phyloP scores from a whole-genome alignment of 179 eudicot genomes.

The Gypsophila paniculata region DNA sequence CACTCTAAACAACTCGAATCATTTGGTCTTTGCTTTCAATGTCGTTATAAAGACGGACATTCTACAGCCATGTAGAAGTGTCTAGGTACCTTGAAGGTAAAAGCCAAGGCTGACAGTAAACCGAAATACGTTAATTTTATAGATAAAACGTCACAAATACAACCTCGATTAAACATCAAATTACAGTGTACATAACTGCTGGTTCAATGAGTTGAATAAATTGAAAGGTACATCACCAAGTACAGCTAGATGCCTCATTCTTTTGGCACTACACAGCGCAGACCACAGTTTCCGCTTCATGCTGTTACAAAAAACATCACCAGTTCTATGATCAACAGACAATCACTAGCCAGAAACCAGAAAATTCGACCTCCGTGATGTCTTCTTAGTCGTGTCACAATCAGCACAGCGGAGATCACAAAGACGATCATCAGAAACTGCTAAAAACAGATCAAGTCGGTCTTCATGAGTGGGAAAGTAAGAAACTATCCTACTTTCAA shows the following conservation, averaged over 20 bases:
- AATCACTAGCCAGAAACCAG: slow-evolving; percentile 12
- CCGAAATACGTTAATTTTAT: too few relatives aligned
- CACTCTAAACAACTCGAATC: too few relatives aligned
- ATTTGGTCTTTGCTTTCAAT: too few relatives aligned
- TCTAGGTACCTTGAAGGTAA: background rate
- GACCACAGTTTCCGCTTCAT: background rate
- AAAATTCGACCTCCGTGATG: background rate
- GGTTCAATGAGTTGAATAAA: background rate
- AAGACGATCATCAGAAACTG: slow-evolving; percentile 1
- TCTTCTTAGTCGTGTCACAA: background rate
- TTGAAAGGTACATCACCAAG: too few relatives aligned
- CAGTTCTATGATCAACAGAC: slow-evolving; percentile 8
- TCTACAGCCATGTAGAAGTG: too few relatives aligned
- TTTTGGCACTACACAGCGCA: too few relatives aligned
- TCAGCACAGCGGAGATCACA: background rate
- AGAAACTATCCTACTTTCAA: slow-evolving; percentile 23
- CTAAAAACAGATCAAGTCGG: slow-evolving; percentile 6
- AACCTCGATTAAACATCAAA: background rate
- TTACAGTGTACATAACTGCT: background rate
- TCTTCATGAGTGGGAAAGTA: slow-evolving; percentile 26
- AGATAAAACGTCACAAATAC: background rate
- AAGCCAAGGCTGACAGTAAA: too few relatives aligned
- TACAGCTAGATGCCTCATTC: too few relatives aligned
- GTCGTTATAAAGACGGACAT: too few relatives aligned
- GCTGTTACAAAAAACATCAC: background rate